phyloP scores from a whole-genome alignment of 306 rosid species.

The Cucumis cinereus region DNA sequence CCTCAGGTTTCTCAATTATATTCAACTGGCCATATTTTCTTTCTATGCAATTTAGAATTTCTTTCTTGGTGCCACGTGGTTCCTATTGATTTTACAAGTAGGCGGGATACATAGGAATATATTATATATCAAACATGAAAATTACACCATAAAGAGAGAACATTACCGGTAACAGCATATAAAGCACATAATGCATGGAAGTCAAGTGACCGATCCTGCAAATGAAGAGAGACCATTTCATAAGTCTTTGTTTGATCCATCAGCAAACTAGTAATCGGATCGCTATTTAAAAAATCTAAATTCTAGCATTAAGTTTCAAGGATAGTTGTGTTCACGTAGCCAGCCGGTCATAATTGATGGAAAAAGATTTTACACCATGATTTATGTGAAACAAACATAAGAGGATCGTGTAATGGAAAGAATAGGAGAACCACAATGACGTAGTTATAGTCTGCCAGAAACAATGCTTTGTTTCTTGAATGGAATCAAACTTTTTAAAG shows the following conservation, averaged over 20 bases:
- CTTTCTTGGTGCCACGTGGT: neutral
- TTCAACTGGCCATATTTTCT: neutral
- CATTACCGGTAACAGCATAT: conserved; percentile 84
- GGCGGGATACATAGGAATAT: neutral
- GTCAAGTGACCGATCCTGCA: conserved; percentile 97
- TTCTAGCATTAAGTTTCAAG: neutral
- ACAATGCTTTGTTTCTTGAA: neutral
- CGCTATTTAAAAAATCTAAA: neutral
- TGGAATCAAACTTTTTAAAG: neutral
- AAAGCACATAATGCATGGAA: conserved; percentile 94
- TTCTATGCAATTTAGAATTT: conserved; percentile 3
- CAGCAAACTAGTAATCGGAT: neutral
- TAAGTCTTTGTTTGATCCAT: neutral
- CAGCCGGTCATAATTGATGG: neutral
- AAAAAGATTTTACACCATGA: neutral
- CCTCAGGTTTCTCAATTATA: neutral
- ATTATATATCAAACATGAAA: neutral
- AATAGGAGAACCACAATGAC: neutral
- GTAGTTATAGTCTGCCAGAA: no score
- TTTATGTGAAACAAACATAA: neutral
- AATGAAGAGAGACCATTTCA: conserved; percentile 18
- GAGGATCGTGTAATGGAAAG: neutral
- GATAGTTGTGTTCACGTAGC: neutral
- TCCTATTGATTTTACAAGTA: neutral
- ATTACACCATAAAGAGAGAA: conserved; percentile 17